Base-by-base conservation (phyloP, 23 red algal species). In the Gracilaria vermiculophylla region DNA sequence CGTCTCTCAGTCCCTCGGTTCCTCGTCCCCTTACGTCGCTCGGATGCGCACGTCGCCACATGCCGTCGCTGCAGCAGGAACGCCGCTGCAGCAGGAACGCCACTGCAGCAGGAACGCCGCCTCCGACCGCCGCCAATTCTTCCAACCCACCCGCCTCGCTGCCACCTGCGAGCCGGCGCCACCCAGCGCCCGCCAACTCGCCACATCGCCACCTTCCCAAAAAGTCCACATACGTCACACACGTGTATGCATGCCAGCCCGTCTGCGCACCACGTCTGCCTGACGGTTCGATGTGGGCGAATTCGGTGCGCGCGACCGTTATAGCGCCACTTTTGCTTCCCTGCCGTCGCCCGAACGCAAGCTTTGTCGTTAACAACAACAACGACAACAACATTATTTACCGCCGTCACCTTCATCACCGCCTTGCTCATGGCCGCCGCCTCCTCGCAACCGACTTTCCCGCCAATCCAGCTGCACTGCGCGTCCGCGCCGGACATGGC, bases 401-500 rank as follows among this genome's bases (percentile, higher is more conserved):
- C 43, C 43, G 43, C 43, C 12, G n/a, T n/a, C n/a, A n/a, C 15
- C 16, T 20, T n/a, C 52, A 5, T 58, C 54, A 5, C 54, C 54
- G 1, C 54, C 23, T 60, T 60, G 20, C 35, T 34, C 67, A 73
- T 73, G 67, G 67, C 67, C 7, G 36, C 67, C 17, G 12, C 67
- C 17, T 73, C 67, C 0, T 42, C 67, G 42, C 67, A 42, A 42
- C 67, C 67, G 39, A 15, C 75, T 19, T 53, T 69, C 48, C 62
- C 76, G 39, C 87, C 87, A 3, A 69, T 91, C 48, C 73, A 91
- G 1, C 58, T 91, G n/a, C 60, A 91, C 49, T 91, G 87, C 87
- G 76, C 76, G 10, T 27, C 33, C 23, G 87, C 87, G 7, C 60
- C 76, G 41, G 76, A 34, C 48, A 33, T 15, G 17, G 2, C 42